Evolutionary conservation across 306 rosid genomes (phyloP).

Genomic region (Trifolium pratense): DNA sequence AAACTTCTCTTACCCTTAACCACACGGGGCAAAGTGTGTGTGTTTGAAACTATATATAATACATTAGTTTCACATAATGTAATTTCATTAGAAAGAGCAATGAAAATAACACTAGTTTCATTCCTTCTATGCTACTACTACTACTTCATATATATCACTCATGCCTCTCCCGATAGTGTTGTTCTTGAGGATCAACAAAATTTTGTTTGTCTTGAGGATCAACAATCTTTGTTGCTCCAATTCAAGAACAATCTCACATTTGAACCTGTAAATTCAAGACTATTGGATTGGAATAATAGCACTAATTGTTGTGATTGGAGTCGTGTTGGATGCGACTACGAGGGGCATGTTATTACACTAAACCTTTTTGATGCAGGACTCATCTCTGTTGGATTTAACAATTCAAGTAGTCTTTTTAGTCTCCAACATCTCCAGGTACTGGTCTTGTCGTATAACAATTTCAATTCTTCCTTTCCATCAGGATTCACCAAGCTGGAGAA

Average conservation of each 20-base stretch:
- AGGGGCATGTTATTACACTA: constrained; percentile 33
- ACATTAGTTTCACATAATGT: too few relatives aligned
- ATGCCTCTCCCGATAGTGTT: too few relatives aligned
- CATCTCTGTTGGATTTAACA: constrained; percentile 13
- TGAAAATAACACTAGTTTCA: neutral
- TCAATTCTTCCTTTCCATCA: constrained; percentile 13
- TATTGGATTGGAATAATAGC: neutral
- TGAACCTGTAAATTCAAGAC: neutral
- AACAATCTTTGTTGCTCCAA: too few relatives aligned
- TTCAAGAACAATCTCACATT: too few relatives aligned
- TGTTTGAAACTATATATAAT: too few relatives aligned
- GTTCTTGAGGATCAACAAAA: too few relatives aligned
- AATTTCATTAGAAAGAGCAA: neutral
- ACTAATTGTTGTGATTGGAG: neutral
- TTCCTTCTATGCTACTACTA: neutral
- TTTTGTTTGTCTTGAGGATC: too few relatives aligned
- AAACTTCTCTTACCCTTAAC: too few relatives aligned
- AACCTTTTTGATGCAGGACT: too few relatives aligned
- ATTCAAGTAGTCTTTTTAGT: constrained; percentile 37
- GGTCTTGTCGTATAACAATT: neutral
- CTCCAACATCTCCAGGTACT: constrained; percentile 40
- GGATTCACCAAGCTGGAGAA: constrained; percentile 13
- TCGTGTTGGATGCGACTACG: neutral
- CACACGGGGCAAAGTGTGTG: too few relatives aligned
- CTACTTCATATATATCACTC: too few relatives aligned